These are phyloP conservation scores for Logfia minima DNA, from an alignment of 129 eudicot genomes.

Conservation along the genomic window DNA sequence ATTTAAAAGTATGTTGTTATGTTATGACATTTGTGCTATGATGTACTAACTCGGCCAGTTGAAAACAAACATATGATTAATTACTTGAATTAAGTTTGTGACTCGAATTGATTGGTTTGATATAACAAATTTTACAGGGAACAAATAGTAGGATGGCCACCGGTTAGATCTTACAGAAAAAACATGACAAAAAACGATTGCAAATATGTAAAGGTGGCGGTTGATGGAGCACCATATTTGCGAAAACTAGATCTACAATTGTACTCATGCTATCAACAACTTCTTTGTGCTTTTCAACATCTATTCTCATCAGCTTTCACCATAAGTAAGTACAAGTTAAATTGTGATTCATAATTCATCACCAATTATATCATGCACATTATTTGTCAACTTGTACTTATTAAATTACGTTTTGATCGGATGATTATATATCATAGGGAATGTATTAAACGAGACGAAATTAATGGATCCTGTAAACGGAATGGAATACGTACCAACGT, in stretches of 20 bases:
- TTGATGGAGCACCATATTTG: constrained; percentile 88
- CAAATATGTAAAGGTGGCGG: constrained; percentile 88
- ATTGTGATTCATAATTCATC: too few relatives aligned
- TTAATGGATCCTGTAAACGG: constrained; percentile 65
- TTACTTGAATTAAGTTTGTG: background rate
- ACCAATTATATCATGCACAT: too few relatives aligned
- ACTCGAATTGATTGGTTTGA: background rate
- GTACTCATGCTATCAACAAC: constrained; percentile 55
- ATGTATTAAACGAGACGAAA: constrained; percentile 50
- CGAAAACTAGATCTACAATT: constrained; percentile 71
- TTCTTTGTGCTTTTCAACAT: constrained; percentile 53
- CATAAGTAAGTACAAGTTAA: constrained; percentile 35
- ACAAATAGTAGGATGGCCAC: constrained; percentile 94
- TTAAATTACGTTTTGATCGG: background rate
- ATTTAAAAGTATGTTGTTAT: too few relatives aligned
- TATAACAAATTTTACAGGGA: constrained; percentile 32
- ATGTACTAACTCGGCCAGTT: too few relatives aligned
- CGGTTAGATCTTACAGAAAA: constrained; percentile 54
- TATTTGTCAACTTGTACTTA: too few relatives aligned
- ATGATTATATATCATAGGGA: constrained; percentile 5
- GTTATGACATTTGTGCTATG: too few relatives aligned
- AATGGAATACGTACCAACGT: constrained; percentile 72
- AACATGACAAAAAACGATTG: constrained; percentile 36
- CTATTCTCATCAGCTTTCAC: constrained; percentile 62
- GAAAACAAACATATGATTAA: background rate